A percentile compares a stretch with the other conserved stretches of the same genome.
These are phyloP conservation scores for Russula earlei DNA, from an alignment of 768 basidiomycete species.

Conservation along the genomic window DNA sequence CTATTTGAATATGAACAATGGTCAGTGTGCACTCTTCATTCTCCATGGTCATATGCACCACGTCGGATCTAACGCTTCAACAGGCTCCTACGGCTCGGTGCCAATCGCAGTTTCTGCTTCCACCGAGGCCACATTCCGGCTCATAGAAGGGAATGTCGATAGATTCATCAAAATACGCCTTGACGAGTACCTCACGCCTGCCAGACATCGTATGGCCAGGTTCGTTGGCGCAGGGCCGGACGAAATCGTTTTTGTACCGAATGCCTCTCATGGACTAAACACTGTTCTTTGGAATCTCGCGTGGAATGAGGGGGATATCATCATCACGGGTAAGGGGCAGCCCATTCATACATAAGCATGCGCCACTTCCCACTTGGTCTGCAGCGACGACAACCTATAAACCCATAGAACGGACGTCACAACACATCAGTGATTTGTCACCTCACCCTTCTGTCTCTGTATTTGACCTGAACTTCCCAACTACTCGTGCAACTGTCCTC, in stretches of 20 bases:
- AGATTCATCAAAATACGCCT: conserved; percentile 38
- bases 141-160: conserved; percentile 48
- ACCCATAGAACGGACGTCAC: conserved; percentile 42
- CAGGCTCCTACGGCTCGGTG: conserved; percentile 53
- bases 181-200: conserved; percentile 29
- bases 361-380: neutral
- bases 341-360: neutral
- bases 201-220: conserved; percentile 38
- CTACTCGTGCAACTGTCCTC: conserved; percentile 48
- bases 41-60: neutral
- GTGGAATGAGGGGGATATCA: conserved; percentile 58
- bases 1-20: conserved; percentile 59
- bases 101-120: conserved; percentile 43
- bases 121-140: conserved; percentile 32
- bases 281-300: conserved; percentile 58
- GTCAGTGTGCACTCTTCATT: conserved; percentile 34
- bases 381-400: conserved; percentile 50
- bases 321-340: conserved; percentile 45
- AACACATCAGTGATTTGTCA: conserved; percentile 44
- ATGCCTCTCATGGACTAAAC: conserved; percentile 57
- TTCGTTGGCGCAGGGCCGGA: conserved; percentile 43
- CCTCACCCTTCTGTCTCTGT: conserved; percentile 43
- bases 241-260: conserved; percentile 51
- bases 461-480: conserved; percentile 48
- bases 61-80: neutral